Percentiles rank a stretch among this genome's conserved stretches.
Evolutionary conservation across 257 asterid species (phyloP).

Genomic region (Haberlea rhodopensis): DNA sequence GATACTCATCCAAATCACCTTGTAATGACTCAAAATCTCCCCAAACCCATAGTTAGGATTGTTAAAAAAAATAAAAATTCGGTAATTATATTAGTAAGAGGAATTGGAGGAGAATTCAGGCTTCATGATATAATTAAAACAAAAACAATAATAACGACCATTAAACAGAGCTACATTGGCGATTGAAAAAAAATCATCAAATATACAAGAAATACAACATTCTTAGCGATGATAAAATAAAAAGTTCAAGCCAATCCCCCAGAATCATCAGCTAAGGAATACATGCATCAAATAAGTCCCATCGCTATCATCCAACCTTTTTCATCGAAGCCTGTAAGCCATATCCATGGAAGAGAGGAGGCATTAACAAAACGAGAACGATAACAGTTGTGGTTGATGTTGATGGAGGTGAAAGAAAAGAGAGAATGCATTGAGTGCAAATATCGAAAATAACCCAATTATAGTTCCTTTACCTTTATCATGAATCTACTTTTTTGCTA

Average conservation of each 20-base stretch:
- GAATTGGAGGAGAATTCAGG: too few species aligned
- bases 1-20: too few species aligned
- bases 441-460: background rate
- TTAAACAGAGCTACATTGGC: background rate
- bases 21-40: too few species aligned
- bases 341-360: background rate
- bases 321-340: background rate
- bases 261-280: background rate
- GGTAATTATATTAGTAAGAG: too few species aligned
- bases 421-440: too few species aligned
- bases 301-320: background rate
- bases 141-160: background rate
- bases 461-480: conserved; percentile 17
- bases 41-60: too few species aligned
- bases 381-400: background rate
- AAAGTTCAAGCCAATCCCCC: background rate
- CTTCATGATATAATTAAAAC: background rate
- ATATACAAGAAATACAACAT: background rate
- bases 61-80: too few species aligned
- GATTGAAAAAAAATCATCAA: background rate
- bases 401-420: background rate
- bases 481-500: conserved; percentile 47
- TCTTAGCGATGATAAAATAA: background rate
- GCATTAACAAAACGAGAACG: background rate
- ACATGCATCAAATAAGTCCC: background rate